Evolutionary conservation across 306 rosid genomes (phyloP), one percentile per base, ranked within the genome.

Genomic region (Glycine soja): DNA sequence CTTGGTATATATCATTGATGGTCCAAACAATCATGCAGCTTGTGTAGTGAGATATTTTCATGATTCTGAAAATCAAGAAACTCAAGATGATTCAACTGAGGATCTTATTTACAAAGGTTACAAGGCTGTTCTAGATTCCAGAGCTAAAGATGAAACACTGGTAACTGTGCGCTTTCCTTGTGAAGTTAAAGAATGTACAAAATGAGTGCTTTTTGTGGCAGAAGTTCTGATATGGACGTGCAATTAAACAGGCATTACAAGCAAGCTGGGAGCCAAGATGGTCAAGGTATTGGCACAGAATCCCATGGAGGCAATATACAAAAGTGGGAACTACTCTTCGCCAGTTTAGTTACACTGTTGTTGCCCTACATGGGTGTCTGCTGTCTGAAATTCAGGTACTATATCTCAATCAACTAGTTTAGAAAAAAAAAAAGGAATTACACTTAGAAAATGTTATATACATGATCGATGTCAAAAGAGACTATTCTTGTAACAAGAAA

Each of bases 241-340:
- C 57, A 81, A 77, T 64, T 83, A 74, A 69, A 61, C 84, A 95
- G 99, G 99, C 99, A 74, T 79, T 89, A 62, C 88, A 93, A 81
- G 98, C 99, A 81, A 93, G 92, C 81, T 95, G 99, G 99, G 99
- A 95, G 85, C 99, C 99, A 40, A 93, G 97, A 81, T 95, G 88
- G 84, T 88, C 96, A 47, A 88, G 86, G 71, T 83, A 86, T 57
- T 93, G 95, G 59, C 84, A 86, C 76, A 85, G 85, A 76, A 80
- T 90, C 63, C 99, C 99, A 61, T 91, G 95, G 94, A 90, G 92
- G 87, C 97, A 85, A 65, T 95, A 95, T 67, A 89, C 86, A 52
- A 91, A 82, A 82, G 81, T 91, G 0, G 99, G 98, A 76, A 78
- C 73, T 50, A 88, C 92, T 82, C 94, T 95, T 87, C 99, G 95